Evolutionary conservation across 2,329 filamentous ascomycete species (phyloP), one percentile per base, ranked within the genome.

Genomic region (Xylaria sp.): DNA sequence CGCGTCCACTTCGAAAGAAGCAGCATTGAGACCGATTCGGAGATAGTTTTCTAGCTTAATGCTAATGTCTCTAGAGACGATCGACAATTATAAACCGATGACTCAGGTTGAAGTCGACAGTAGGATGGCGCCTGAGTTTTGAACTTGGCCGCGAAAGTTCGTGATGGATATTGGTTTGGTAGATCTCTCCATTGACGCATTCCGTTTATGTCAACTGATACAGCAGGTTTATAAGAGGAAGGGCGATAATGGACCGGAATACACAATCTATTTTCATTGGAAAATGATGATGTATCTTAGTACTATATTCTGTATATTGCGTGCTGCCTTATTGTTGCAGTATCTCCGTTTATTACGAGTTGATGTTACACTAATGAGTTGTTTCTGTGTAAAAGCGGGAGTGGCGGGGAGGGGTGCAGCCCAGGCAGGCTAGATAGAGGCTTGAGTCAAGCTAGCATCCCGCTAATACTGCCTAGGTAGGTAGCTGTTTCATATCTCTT

Each of bases 21-120:
- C n/a, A 44, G 40, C 16, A 6, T 44, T n/a, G 18, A 44, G 40
- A 18, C 18, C n/a, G 16, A n/a, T 44, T 44, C 16, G 40, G 16
- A 44, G 18, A 44, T 16, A 44, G 8, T 44, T 8, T n/a, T n/a
- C 40, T 6, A 18, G 16, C 40, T 44, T 44, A 16, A 44, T 5
- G 8, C 53, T 76, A 9, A 66, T 78, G 23, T 72, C 71, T 10
- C 23, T 67, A 0, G 79, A 78, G 3, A 58, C 77, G 32, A 68
- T 80, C 3, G 74, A 77, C 9, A 58, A 48, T 16, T n/a, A n/a
- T 18, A 18, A n/a, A 44, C 40, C 18, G 3, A 81, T 83, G 78
- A 74, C 82, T 35, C 32, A 35, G 32, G 32, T 35, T 6, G 8
- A 10, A 35, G 10, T 35, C 32, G 32, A 35, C 32, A 10, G 32